Evolutionary conservation across 2,329 filamentous ascomycete species (phyloP).

Genomic region (Biscogniauxia marginata): DNA sequence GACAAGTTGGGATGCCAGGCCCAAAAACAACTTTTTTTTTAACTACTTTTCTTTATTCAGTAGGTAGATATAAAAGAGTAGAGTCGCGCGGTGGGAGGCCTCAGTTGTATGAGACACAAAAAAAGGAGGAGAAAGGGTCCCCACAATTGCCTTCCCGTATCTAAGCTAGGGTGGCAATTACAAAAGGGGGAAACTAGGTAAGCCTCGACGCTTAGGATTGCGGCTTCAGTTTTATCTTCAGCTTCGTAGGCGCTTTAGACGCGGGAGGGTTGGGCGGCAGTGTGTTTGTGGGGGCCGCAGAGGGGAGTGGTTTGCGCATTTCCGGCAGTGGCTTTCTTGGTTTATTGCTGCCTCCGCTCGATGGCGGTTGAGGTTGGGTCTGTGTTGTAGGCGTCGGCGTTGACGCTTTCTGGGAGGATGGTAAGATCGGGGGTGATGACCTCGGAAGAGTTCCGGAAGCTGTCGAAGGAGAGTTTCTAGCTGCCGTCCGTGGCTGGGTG

Average conservation of each 20-base stretch:
- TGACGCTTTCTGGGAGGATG: background rate
- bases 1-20: no score
- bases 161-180: no score
- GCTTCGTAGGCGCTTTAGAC: slow-evolving; percentile 18
- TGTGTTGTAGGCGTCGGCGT: background rate
- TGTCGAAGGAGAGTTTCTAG: slow-evolving; percentile 3
- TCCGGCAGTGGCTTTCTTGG: slow-evolving; percentile 31
- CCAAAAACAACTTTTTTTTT: no score
- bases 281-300: slow-evolving; percentile 13
- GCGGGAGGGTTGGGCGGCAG: slow-evolving; percentile 15
- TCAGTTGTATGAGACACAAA: background rate
- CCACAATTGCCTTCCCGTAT: no score
- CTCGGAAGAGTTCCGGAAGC: slow-evolving; percentile 1
- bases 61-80: background rate
- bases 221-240: slow-evolving; percentile 33
- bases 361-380: background rate
- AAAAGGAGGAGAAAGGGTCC: no score
- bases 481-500: slow-evolving; percentile 4
- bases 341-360: slow-evolving; percentile 12
- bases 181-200: background rate
- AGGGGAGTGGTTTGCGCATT: slow-evolving; percentile 29
- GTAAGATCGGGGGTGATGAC: slow-evolving; percentile 5
- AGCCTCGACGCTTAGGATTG: slow-evolving; percentile 7
- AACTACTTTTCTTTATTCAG: background rate
- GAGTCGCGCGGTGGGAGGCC: background rate